Evolutionary conservation across 2,329 filamentous ascomycete genomes (phyloP).

Genomic region (Pseudocercospora pini-densiflorae): DNA sequence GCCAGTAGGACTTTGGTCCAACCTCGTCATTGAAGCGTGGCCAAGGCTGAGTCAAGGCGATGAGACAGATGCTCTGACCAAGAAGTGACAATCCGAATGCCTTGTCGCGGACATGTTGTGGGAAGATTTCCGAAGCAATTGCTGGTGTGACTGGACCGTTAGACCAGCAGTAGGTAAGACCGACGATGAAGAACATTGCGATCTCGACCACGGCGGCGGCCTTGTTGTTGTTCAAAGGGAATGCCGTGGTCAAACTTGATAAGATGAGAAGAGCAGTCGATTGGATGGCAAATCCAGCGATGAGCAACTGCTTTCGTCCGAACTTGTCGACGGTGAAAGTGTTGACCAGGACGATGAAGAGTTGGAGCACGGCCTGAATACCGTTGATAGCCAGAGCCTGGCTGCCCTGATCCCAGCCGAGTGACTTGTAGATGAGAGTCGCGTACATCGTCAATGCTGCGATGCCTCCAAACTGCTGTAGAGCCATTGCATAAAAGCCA

Average conservation of each 20-base stretch:
- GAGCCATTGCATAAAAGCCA: slow-evolving; percentile 43
- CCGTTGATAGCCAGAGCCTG: slow-evolving; percentile 47
- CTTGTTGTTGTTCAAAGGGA: slow-evolving; percentile 44
- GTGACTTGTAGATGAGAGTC: slow-evolving; percentile 44
- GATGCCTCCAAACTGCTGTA: slow-evolving; percentile 34
- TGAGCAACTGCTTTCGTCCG: slow-evolving; percentile 42
- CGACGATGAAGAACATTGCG: slow-evolving; percentile 51
- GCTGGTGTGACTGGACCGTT: slow-evolving; percentile 47
- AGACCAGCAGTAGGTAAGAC: slow-evolving; percentile 48
- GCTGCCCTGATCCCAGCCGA: slow-evolving; percentile 44
- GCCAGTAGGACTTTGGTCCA: slow-evolving; percentile 46
- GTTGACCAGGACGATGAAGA: slow-evolving; percentile 47
- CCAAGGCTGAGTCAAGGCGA: slow-evolving; percentile 49
- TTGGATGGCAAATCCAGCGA: slow-evolving; percentile 46
- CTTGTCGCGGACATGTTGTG: slow-evolving; percentile 48
- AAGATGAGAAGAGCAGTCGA: slow-evolving; percentile 44
- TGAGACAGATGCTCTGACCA: slow-evolving; percentile 46
- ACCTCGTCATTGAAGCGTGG: slow-evolving; percentile 46
- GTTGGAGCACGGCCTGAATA: slow-evolving; percentile 45
- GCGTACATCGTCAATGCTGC: slow-evolving; percentile 45
- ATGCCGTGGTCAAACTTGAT: slow-evolving; percentile 45
- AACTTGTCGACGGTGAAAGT: slow-evolving; percentile 47
- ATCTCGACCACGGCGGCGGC: slow-evolving; percentile 47
- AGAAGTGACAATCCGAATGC: slow-evolving; percentile 43
- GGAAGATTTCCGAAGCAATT: slow-evolving; percentile 48